Evolutionary conservation across 495 filamentous ascomycete species (phyloP).

Genomic region (Aspergillus leporis): DNA sequence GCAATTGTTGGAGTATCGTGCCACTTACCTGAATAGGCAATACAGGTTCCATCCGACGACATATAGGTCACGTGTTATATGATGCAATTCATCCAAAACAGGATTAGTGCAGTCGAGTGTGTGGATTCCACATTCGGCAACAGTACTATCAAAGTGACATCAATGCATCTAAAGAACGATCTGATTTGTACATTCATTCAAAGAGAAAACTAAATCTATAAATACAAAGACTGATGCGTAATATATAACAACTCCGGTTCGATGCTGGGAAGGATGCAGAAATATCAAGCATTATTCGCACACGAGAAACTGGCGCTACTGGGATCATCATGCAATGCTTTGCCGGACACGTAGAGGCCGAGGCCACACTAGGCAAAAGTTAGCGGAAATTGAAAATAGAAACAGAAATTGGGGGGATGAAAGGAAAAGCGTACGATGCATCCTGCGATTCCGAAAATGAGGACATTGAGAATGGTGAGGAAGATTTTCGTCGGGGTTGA

Average conservation of each 20-base stretch:
- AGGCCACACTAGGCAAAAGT: constrained; percentile 33
- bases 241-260: background rate
- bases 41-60: too few relatives aligned
- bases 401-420: background rate
- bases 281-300: constrained; percentile 26
- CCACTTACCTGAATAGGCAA: too few relatives aligned
- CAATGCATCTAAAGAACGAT: too few relatives aligned
- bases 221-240: background rate
- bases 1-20: too few relatives aligned
- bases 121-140: too few relatives aligned
- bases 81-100: too few relatives aligned
- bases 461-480: constrained; percentile 45
- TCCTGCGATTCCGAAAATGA: constrained; percentile 53
- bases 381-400: constrained; percentile 2
- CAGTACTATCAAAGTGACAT: too few relatives aligned
- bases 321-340: constrained; percentile 36
- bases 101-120: too few relatives aligned
- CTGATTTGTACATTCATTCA: too few relatives aligned
- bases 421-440: constrained; percentile 28
- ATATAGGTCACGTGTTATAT: too few relatives aligned
- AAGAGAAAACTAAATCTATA: background rate
- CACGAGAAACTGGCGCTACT: constrained; percentile 35
- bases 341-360: constrained; percentile 40
- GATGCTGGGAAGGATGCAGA: background rate
- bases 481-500: constrained; percentile 42